Evolutionary conservation across 768 basidiomycete species (phyloP), one percentile per base, ranked within the genome.

Genomic region (Mycena venus): DNA sequence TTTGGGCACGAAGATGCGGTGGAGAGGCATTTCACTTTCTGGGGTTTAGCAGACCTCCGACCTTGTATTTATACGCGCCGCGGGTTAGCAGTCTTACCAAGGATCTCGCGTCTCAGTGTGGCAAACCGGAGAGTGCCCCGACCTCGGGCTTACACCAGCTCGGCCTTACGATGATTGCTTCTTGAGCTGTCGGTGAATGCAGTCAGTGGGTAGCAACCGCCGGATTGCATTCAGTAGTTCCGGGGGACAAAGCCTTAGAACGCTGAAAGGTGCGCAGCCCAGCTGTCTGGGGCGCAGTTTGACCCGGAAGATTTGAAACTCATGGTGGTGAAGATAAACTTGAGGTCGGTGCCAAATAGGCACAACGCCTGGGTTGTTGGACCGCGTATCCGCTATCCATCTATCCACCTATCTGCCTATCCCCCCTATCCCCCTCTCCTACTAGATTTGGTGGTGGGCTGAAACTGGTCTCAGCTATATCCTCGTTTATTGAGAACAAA

Each of bases 1-100:
- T 47, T 75, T 74, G 55, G 79, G 73, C 21, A 73, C 67, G 63
- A 79, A 78, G 56, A 80, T 66, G 44, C 78, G 64, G 63, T 80
- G 78, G 62, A 79, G 70, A 77, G 79, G 79, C 79, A 80, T 80
- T 51, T 15, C 36, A 40, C 36, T 38, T 60, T 60, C 36, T 66
- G 42, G 25, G 42, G 62, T 27, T 61, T 38, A 29, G 55, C 55
- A 58, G 55, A 32, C 55, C 55, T 58, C 40, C 40, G 60, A 61
- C 34, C 34, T 61, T 61, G 60, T 25, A 61, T 40, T 61, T 38
- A 40, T 61, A 42, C 60, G 60, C 40, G 40, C 42, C 36, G 60
- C 38, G n/a, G 34, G 34, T 42, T 61, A 40, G 55, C 27, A n/a
- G 55, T 34, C 29, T 58, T 61, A 61, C 60, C 60, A 61, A n/a